Conservation (phyloP, 1,284 basidiomycete species). For the Pseudozyma sp. region DNA sequence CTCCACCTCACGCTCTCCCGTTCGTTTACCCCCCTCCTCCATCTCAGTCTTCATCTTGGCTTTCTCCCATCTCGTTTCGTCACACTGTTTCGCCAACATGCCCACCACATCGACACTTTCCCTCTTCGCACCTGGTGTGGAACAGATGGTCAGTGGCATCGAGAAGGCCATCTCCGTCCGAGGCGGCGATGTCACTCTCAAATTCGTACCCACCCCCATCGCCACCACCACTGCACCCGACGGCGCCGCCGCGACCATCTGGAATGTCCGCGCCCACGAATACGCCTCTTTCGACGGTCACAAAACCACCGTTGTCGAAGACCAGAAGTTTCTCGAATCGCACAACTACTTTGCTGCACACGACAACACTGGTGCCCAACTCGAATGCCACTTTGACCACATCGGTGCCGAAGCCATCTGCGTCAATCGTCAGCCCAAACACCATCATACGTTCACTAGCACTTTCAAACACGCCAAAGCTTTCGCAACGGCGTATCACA, state of each 20-base stretch:
- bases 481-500: conserved; percentile 38
- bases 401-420: conserved; percentile 32
- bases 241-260: conserved; percentile 39
- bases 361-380: conserved; percentile 21
- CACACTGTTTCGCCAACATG: neutral
- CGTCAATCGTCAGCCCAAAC: conserved; percentile 32
- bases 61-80: neutral
- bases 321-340: conserved; percentile 38
- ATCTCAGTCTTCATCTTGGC: neutral
- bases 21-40: neutral
- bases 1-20: neutral
- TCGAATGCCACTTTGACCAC: conserved; percentile 41
- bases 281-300: conserved; percentile 35
- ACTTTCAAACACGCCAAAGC: conserved; percentile 33
- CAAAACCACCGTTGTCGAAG: conserved; percentile 27
- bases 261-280: conserved; percentile 47
- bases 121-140: conserved; percentile 40
- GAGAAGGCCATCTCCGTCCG: conserved; percentile 19
- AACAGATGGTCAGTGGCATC: conserved; percentile 35
- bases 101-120: conserved; percentile 21
- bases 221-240: conserved; percentile 43
- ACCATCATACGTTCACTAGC: conserved; percentile 22
- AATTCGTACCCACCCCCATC: conserved; percentile 28
- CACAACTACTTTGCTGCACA: conserved; percentile 40
- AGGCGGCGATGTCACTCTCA: conserved; percentile 25